Evolutionary conservation across 1,284 basidiomycete species (phyloP).

Genomic region (Agaricales sp.): DNA sequence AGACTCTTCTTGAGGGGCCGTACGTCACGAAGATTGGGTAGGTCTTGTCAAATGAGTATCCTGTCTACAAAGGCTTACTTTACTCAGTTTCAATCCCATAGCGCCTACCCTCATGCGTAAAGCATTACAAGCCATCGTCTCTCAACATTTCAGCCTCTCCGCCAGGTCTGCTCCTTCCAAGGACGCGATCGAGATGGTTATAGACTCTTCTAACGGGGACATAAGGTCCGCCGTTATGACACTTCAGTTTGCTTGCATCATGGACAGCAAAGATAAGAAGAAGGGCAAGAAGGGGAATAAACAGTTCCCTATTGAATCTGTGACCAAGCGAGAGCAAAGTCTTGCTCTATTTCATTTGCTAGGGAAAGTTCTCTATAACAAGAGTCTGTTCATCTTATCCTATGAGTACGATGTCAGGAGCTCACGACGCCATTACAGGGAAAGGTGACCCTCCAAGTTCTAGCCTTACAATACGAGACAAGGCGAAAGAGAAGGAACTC

Average conservation of each 20-base stretch:
- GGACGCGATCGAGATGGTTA: slow-evolving; percentile 64
- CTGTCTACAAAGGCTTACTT: background rate
- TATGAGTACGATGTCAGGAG: background rate
- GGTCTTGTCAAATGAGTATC: no score
- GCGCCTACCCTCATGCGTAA: slow-evolving; percentile 79
- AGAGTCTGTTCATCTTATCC: slow-evolving; percentile 46
- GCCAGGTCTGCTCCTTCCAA: slow-evolving; percentile 35
- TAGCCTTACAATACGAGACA: slow-evolving; percentile 44
- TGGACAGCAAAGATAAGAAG: slow-evolving; percentile 25
- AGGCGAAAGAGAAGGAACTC: slow-evolving; percentile 42
- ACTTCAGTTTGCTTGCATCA: slow-evolving; percentile 70
- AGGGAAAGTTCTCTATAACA: slow-evolving; percentile 93
- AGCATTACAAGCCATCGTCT: slow-evolving; percentile 62
- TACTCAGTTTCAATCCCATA: slow-evolving; percentile 83
- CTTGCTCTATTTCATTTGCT: slow-evolving; percentile 88
- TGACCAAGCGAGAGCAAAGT: slow-evolving; percentile 78
- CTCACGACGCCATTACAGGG: slow-evolving; percentile 35
- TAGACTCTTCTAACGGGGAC: slow-evolving; percentile 80
- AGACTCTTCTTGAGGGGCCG: slow-evolving; percentile 46
- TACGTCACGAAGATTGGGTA: slow-evolving; percentile 71
- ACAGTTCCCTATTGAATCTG: slow-evolving; percentile 46
- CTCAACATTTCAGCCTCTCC: slow-evolving; percentile 30
- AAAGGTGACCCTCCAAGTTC: slow-evolving; percentile 55
- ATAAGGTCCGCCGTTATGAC: slow-evolving; percentile 90
- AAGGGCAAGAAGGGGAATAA: slow-evolving; percentile 16